Base-by-base conservation (phyloP, 192 early-diverging fungal species). In the Backusella luteola region DNA sequence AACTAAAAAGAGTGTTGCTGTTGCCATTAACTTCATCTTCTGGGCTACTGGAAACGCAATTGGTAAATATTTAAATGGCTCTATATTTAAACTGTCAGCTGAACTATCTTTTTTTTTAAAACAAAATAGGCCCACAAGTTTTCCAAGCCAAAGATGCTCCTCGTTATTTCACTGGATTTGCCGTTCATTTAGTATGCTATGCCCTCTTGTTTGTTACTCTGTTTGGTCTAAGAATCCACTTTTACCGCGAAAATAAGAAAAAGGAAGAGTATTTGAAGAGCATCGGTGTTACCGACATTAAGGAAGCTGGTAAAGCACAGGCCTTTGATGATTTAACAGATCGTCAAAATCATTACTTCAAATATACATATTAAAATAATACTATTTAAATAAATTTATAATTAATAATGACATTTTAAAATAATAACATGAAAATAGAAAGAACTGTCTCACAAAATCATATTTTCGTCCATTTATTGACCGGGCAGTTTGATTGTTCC, bases 21-120 rank as follows among this genome's bases (percentile, higher is more conserved):
- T 66, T n/a, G 75, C 75, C 21, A 67, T 76, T 12, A 76, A 76
- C 35, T 76, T 76, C 26, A 53, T 76, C 4, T 46, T 76, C n/a
- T 76, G 75, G 75, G 75, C 75, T 14, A 49, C 42, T 23, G 75
- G 75, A 69, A 76, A 76, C 21, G 75, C 75, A 29, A 76, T 76
- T 53, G 75, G 73, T 74, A 74, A 63, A n/a, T 23, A 29, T 12
- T 26, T 63, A 63, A 29, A 26, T 11, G 0, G 0, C 1, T 2
- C n/a, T 63, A 63, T 29, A 63, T 63, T 63, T 63, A 23, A 63
- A 63, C 11, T 29, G 12, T 63, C 56, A 63, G 11, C 56, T 63
- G 23, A 63, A 29, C 11, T 29, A 26, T 63, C 12, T 63, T 63
- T 29, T 63, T 9, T 63, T 29, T 9, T 5, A 4, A 63, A 26